phyloP scores from a whole-genome alignment of 176 grass and related monocot species.

The Triticum monococcum region DNA sequence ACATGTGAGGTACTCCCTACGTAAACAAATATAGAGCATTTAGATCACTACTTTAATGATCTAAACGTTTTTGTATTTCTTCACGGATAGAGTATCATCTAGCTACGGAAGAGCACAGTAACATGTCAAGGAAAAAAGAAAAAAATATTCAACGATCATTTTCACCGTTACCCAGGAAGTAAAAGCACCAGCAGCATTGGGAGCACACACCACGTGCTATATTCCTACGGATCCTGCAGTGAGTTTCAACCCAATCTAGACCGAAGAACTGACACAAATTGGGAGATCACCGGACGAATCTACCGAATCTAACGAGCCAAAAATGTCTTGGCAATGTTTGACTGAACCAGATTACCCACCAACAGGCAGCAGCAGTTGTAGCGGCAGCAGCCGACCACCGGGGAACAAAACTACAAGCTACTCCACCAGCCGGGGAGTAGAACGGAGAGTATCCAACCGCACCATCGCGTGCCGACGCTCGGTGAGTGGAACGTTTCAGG shows the following conservation, averaged over 20 bases:
- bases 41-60: too few relatives aligned
- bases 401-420: slow-evolving; percentile 12
- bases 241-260: background rate
- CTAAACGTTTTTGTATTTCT: too few relatives aligned
- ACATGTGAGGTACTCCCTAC: too few relatives aligned
- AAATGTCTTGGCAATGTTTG: background rate
- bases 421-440: background rate
- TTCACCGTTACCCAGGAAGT: background rate
- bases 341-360: background rate
- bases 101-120: too few relatives aligned
- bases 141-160: background rate
- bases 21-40: too few relatives aligned
- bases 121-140: too few relatives aligned
- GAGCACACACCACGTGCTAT: background rate
- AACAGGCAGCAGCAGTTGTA: background rate
- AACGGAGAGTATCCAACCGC: too few relatives aligned
- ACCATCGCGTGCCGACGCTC: background rate
- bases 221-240: background rate
- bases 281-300: background rate
- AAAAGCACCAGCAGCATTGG: background rate
- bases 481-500: background rate
- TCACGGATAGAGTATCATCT: too few relatives aligned
- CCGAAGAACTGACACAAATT: background rate
- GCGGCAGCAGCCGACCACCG: slow-evolving; percentile 7
- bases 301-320: background rate